Conservation (phyloP, 345 rosid genomes). For the Crucihimalaya himalaica region DNA sequence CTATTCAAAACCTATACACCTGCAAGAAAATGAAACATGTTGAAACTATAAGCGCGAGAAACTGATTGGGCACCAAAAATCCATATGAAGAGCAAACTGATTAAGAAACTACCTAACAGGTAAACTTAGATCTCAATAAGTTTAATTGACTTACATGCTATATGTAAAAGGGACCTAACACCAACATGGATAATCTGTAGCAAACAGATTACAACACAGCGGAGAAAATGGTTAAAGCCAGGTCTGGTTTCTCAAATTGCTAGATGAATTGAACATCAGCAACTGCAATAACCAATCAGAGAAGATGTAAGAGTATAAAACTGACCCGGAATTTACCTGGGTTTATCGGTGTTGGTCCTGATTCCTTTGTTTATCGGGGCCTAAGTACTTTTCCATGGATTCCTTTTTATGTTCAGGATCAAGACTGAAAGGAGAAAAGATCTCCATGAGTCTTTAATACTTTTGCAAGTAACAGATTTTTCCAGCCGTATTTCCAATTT, state of each 20-base stretch:
- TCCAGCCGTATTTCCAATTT: background rate
- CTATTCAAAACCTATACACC: conserved; percentile 42
- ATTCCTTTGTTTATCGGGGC: conserved; percentile 53
- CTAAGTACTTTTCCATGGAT: conserved; percentile 95
- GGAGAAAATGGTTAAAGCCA: conserved; percentile 1
- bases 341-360: conserved; percentile 36
- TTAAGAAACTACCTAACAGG: background rate
- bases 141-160: conserved; percentile 32
- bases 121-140: background rate
- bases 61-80: background rate
- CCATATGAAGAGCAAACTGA: background rate
- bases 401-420: conserved; percentile 95
- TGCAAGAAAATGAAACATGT: conserved; percentile 29
- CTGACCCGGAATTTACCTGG: conserved; percentile 2
- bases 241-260: conserved; percentile 16
- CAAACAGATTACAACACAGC: conserved; percentile 14
- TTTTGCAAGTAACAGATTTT: background rate
- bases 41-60: background rate
- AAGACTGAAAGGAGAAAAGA: conserved; percentile 59
- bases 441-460: background rate
- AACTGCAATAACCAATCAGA: background rate
- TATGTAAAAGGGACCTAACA: conserved; percentile 22
- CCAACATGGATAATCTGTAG: conserved; percentile 25
- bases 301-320: background rate
- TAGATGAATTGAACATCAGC: background rate